Evolutionary conservation across 169 alveolate genomes (phyloP).

Genomic region (Cryptosporidium viatorum): DNA sequence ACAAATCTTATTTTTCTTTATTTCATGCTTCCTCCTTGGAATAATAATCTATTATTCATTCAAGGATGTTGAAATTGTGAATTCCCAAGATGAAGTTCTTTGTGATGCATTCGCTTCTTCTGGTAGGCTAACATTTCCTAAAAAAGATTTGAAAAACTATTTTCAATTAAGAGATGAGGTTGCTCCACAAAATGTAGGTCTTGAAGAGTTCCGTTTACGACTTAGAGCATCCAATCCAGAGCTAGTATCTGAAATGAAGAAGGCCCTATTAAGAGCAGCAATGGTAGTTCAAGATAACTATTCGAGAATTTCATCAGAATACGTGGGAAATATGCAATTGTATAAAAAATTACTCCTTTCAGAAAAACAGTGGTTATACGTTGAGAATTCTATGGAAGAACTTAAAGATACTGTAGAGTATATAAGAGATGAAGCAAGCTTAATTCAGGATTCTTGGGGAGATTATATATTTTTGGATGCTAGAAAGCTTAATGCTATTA

Average conservation of each 20-base stretch:
- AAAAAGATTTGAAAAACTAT: conserved; percentile 42
- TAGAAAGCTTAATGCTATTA: conserved; percentile 33
- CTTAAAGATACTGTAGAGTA: conserved; percentile 53
- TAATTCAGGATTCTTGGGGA: conserved; percentile 71
- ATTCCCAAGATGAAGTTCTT: conserved; percentile 25
- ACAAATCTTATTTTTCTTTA: conserved; percentile 8
- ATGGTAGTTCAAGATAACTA: conserved; percentile 67
- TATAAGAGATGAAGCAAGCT: conserved; percentile 63
- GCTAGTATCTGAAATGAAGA: conserved; percentile 62
- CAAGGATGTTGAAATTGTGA: conserved; percentile 7
- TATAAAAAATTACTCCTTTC: conserved; percentile 63
- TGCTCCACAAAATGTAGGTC: conserved; percentile 24
- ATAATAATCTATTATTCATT: conserved; percentile 60
- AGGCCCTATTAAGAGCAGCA: conserved; percentile 57
- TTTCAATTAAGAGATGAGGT: conserved; percentile 58
- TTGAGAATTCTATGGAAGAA: conserved; percentile 69
- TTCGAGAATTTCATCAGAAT: conserved; percentile 49
- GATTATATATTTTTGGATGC: conserved; percentile 66
- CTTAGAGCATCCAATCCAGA: conserved; percentile 68
- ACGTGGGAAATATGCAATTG: conserved; percentile 60
- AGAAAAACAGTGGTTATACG: conserved; percentile 51
- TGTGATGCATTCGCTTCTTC: conserved; percentile 59
- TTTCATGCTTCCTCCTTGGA: conserved; percentile 27
- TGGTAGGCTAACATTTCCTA: conserved; percentile 56
- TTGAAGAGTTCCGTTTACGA: conserved; percentile 52